Evolutionary conservation across 192 early-diverging fungal genomes (phyloP), one percentile per base, ranked within the genome.

Genomic region (Podila minutissima): DNA sequence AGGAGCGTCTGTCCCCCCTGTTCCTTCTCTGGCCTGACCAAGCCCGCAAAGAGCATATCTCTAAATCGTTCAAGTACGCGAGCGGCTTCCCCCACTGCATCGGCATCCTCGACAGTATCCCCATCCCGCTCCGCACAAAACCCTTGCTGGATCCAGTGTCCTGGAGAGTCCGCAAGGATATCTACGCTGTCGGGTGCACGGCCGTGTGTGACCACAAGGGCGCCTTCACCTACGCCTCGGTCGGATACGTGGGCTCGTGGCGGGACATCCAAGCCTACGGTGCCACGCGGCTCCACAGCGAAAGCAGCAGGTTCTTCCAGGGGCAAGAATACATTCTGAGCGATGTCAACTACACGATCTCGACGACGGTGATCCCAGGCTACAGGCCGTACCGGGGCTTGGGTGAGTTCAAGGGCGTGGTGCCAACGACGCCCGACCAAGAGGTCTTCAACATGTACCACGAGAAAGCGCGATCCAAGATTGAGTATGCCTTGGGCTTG

Each of bases 401-500:
- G 41, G 13, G 35, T 4, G 10, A 37, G 35, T 37, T 37, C 41
- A 46, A 46, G 15, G 41, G 11, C 4, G 41, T 46, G 41, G 15
- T 37, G 35, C 10, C 41, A 12, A 0, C 15, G 2, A 46, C 41
- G 15, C 41, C 41, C 15, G 35, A 64, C 22, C 50, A 72, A 55
- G 55, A 28, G 1, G 57, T 22, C 10, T 72, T 72, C 55, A 72
- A 72, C 48, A n/a, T 24, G 19, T 13, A 31, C 33, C 71, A 64
- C 41, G 38, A 63, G 12, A 9, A 29, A 5, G 71, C 64, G 2
- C 63, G 71, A 9, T 57, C 59, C 20, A 73, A 66, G 26, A 66
- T 73, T 12, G 71, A 73, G 53, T 55, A 66, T 49, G 71, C 29
- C 1, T 48, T 72, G 41, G 71, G 71, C 10, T 37, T 57, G 71